These are phyloP conservation scores for Barnettozyma vustinii DNA, from an alignment of 805 yeast genomes.

Conservation along the genomic window DNA sequence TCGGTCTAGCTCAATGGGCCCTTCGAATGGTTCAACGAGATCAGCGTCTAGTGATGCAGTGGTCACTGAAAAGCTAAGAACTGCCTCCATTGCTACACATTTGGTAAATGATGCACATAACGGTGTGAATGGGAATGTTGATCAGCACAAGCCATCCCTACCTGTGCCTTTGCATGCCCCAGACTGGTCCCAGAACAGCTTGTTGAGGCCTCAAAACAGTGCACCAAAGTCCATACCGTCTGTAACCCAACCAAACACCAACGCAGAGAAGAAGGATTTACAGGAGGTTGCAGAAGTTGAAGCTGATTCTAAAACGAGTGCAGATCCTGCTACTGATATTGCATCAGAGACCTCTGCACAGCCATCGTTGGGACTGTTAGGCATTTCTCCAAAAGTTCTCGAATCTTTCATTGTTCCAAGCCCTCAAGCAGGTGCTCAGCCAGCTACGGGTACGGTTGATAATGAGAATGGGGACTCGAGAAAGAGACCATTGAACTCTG, in stretches of 20 bases:
- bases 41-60: neutral
- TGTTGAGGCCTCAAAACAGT: slow-evolving; percentile 1
- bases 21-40: neutral
- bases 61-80: neutral
- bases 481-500: neutral
- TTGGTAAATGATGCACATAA: neutral
- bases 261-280: neutral
- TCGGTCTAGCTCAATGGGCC: neutral
- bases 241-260: neutral
- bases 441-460: neutral
- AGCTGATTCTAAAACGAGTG: neutral
- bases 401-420: neutral
- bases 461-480: neutral
- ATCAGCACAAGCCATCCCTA: neutral
- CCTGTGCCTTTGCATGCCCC: neutral
- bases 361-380: neutral
- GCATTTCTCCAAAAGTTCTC: neutral
- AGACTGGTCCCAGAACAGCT: slow-evolving; percentile 7
- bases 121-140: neutral
- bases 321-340: neutral
- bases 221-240: neutral
- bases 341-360: neutral
- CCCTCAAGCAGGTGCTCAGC: neutral
- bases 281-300: neutral
- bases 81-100: neutral